These are phyloP conservation scores for Talaromyces piceae DNA, from an alignment of 2,329 filamentous ascomycete species.

Conservation along the genomic window DNA sequence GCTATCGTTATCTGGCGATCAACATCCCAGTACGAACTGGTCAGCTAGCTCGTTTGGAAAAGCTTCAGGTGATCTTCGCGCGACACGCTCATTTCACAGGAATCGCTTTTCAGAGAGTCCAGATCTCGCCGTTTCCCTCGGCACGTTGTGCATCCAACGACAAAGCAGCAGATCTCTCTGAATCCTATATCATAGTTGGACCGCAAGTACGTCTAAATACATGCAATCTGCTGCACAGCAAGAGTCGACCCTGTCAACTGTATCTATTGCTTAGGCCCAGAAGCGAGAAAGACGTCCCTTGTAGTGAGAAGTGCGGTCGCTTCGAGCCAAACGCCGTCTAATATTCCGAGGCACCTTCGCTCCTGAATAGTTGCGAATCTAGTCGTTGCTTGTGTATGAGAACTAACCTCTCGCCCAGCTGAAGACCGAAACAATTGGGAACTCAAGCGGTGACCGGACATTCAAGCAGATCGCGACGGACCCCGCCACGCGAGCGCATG, in stretches of 20 bases:
- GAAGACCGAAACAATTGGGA: slow-evolving; percentile 1
- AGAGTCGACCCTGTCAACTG: slow-evolving; percentile 26
- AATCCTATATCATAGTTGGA: slow-evolving; percentile 21
- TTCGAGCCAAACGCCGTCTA: neutral
- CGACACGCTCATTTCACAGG: neutral
- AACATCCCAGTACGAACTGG: too few relatives aligned
- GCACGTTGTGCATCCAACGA: neutral
- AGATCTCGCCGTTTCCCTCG: slow-evolving; percentile 1
- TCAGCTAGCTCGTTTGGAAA: neutral
- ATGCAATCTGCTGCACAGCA: slow-evolving; percentile 20
- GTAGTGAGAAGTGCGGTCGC: slow-evolving; percentile 43
- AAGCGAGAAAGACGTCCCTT: slow-evolving; percentile 44
- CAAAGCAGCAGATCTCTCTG: neutral
- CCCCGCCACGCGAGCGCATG: slow-evolving; percentile 1
- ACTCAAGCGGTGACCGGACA: slow-evolving; percentile 1
- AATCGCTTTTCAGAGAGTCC: neutral
- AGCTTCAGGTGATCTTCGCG: too few relatives aligned
- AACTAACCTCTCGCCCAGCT: neutral
- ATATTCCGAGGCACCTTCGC: neutral
- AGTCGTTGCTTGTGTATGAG: neutral
- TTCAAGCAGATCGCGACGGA: neutral
- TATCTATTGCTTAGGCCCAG: slow-evolving; percentile 54
- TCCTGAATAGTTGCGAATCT: neutral
- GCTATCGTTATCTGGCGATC: too few relatives aligned
- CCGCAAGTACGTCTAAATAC: slow-evolving; percentile 20